Conservation (phyloP, 768 basidiomycete species). For the Suillus fuscotomentosus region DNA sequence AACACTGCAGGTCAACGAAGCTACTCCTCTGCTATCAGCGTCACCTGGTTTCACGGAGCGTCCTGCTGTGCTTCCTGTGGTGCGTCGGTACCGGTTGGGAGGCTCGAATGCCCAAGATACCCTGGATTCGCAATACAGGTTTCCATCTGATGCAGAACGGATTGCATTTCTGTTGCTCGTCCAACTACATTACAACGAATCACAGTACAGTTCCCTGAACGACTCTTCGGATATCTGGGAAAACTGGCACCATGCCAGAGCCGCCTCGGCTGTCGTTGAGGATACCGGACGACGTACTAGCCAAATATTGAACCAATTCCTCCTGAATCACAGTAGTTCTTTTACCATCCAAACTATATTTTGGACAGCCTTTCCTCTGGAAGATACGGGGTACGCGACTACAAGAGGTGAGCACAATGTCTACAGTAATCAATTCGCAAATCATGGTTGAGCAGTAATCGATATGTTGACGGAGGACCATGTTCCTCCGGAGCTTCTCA, state of each 20-base stretch:
- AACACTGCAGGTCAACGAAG: slow-evolving; percentile 6
- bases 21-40: slow-evolving; percentile 3
- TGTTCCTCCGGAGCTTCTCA: slow-evolving; percentile 36
- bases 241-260: slow-evolving; percentile 4
- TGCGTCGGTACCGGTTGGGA: not conserved
- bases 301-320: slow-evolving; percentile 41
- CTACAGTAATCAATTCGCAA: not conserved
- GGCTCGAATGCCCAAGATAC: not conserved
- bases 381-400: slow-evolving; percentile 18
- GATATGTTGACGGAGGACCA: slow-evolving; percentile 36
- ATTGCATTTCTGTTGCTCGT: slow-evolving; percentile 9
- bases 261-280: slow-evolving; percentile 18
- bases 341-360: slow-evolving; percentile 46
- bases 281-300: slow-evolving; percentile 34
- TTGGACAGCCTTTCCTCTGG: slow-evolving; percentile 44
- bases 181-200: slow-evolving; percentile 5
- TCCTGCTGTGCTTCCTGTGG: slow-evolving; percentile 11
- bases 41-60: not conserved
- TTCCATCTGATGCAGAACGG: slow-evolving; percentile 5
- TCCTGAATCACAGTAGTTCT: slow-evolving; percentile 37
- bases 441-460: slow-evolving; percentile 32
- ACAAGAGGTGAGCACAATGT: slow-evolving; percentile 30
- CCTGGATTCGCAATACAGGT: not conserved
- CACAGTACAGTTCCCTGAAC: not conserved
- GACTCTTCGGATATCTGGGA: not conserved